Evolutionary conservation across 2,329 filamentous ascomycete genomes (phyloP).

Genomic region (Monosporascus cannonballus): DNA sequence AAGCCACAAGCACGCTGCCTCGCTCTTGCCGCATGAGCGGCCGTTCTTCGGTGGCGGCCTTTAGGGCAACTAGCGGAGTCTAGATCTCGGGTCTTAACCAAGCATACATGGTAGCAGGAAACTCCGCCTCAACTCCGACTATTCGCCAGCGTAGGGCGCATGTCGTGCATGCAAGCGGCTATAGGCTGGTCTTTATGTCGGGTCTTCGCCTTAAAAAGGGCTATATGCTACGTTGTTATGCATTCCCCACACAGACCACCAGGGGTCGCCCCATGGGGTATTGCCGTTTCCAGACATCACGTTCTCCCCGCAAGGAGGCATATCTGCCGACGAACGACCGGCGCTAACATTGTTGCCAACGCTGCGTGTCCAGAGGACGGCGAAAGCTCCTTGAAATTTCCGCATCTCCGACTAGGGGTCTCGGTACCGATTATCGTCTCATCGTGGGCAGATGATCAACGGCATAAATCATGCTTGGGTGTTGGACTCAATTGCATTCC

Average conservation of each 20-base stretch:
- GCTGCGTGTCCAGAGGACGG: neutral
- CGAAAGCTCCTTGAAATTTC: neutral
- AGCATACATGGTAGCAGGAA: neutral
- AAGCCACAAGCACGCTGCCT: neutral
- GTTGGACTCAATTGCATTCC: neutral
- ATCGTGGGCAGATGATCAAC: neutral
- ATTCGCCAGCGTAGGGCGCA: neutral
- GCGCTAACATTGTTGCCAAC: neutral
- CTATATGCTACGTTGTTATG: neutral
- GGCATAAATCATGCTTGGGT: neutral
- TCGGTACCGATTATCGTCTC: neutral
- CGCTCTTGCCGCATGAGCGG: neutral
- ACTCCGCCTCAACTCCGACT: neutral
- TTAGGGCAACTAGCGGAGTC: neutral
- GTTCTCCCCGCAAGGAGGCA: neutral
- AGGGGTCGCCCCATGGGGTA: neutral
- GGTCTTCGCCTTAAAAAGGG: neutral
- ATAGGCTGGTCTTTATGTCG: neutral
- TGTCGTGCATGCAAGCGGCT: neutral
- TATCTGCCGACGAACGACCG: neutral
- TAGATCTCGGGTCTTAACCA: neutral
- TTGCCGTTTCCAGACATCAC: neutral
- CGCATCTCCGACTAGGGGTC: neutral
- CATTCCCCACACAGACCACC: neutral
- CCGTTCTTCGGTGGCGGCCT: neutral